A percentile compares a stretch with the other conserved stretches of the same genome.
Evolutionary conservation across 805 yeast species (phyloP).

Genomic region (Torulaspora gathmanii): DNA sequence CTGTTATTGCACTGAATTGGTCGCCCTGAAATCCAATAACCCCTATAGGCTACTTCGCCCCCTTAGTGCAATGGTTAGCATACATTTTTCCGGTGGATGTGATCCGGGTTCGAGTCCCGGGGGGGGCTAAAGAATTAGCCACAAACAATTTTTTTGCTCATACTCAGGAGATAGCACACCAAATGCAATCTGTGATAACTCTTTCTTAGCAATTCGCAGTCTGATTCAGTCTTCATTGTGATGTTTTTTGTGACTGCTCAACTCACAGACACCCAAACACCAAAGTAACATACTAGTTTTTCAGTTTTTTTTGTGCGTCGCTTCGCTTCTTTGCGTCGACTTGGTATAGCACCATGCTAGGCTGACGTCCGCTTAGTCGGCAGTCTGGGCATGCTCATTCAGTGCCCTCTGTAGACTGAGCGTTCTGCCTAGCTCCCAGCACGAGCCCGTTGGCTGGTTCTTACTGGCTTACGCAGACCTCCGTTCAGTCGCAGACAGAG

Average conservation of each 20-base stretch:
- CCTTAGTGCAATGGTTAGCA: conserved; percentile 51
- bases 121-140: conserved; percentile 38
- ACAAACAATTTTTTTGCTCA: background rate
- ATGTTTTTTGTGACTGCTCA: background rate
- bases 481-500: background rate
- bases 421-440: background rate
- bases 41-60: conserved; percentile 35
- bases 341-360: too few relatives aligned
- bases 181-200: too few relatives aligned
- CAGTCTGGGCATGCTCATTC: too few relatives aligned
- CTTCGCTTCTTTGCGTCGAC: background rate
- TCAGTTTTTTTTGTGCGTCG: background rate
- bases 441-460: background rate
- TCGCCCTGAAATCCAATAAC: too few relatives aligned
- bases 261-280: background rate
- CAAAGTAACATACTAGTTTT: background rate
- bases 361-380: too few relatives aligned
- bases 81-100: conserved; percentile 50
- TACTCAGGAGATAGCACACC: too few relatives aligned
- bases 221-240: background rate
- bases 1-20: too few relatives aligned
- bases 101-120: conserved; percentile 55
- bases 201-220: too few relatives aligned
- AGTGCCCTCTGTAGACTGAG: too few relatives aligned
- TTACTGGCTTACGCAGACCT: background rate